phyloP scores from a whole-genome alignment of 129 eudicot genomes.

The Flaveria bidentis region DNA sequence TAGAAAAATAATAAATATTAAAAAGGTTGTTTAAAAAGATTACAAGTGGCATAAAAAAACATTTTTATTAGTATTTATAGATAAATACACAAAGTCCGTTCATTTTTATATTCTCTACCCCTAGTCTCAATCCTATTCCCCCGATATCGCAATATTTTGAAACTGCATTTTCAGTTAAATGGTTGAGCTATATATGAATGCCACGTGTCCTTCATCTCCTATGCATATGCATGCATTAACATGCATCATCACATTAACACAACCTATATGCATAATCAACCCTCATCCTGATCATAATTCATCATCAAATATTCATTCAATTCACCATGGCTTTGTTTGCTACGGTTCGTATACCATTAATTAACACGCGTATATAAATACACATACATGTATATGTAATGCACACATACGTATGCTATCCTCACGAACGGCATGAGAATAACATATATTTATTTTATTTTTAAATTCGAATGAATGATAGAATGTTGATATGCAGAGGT shows the following conservation, averaged over 20 bases:
- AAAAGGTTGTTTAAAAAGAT: too few relatives aligned
- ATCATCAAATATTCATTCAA: conserved; percentile 14
- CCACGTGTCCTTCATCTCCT: neutral
- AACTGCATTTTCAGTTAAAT: conserved; percentile 11
- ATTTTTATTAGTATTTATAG: too few relatives aligned
- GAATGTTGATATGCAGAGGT: conserved; percentile 22
- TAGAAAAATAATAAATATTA: too few relatives aligned
- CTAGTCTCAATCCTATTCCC: conserved; percentile 21
- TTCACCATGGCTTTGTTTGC: conserved; percentile 34
- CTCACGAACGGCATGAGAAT: neutral
- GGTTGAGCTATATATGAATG: neutral
- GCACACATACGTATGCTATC: neutral
- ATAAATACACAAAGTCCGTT: too few relatives aligned
- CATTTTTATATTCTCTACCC: conserved; percentile 7
- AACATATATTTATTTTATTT: neutral
- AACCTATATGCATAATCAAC: neutral
- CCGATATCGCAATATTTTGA: conserved; percentile 21
- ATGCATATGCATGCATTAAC: conserved; percentile 2
- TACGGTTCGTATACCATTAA: conserved; percentile 18
- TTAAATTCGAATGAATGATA: neutral
- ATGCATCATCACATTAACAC: neutral
- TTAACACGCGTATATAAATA: neutral
- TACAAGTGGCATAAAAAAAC: too few relatives aligned
- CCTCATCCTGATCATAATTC: neutral
- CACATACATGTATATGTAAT: neutral